Base-by-base conservation (phyloP, 352 stramenopile species). In the Pythium plurisporium region DNA sequence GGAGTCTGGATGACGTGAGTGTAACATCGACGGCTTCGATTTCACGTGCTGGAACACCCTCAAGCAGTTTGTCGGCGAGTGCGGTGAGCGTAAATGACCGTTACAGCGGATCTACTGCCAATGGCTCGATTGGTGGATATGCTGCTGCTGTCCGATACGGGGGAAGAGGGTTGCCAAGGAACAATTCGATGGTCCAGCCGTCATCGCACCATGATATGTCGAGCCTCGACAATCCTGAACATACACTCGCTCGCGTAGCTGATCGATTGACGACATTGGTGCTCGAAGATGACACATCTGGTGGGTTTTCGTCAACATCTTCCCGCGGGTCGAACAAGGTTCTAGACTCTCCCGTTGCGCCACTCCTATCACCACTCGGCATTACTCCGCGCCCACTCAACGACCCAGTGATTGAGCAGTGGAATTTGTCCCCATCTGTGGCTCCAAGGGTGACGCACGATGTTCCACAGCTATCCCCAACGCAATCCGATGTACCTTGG, bases 61-160 rank as follows among this genome's bases (percentile, higher is more conserved):
- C 77, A 33, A 81, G 74, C 36, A 87, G 76, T 41, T 63, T 74
- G 51, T 72, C 52, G 51, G 73, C 66, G 65, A 78, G 41, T 22
- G 68, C 23, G 45, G 62, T 40, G 40, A 59, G 53, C 20, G 30
- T 67, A 23, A 52, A 31, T 23, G 58, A 62, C 61, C 68, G 37
- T 48, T 63, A 53, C 29, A 65, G n/a, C 54, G 55, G 50, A 10
- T 40, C 43, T 25, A n/a, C 55, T n/a, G 37, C 40, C 1, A 89
- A 80, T 60, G 74, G 74, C 0, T 74, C 78, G 15, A 49, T 95
- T 4, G 63, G 73, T 20, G 86, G 86, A 15, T 95, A 95, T 38
- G 86, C 86, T 50, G 86, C 86, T 0, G 86, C 82, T 20, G 86
- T 95, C 41, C 82, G 86, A 1, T 95, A 75, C 49, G 85, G 84